A percentile compares a stretch with the other conserved stretches of the same genome.
Evolutionary conservation across 805 yeast species (phyloP).

Genomic region (Cyberlindnera mississippiensis): DNA sequence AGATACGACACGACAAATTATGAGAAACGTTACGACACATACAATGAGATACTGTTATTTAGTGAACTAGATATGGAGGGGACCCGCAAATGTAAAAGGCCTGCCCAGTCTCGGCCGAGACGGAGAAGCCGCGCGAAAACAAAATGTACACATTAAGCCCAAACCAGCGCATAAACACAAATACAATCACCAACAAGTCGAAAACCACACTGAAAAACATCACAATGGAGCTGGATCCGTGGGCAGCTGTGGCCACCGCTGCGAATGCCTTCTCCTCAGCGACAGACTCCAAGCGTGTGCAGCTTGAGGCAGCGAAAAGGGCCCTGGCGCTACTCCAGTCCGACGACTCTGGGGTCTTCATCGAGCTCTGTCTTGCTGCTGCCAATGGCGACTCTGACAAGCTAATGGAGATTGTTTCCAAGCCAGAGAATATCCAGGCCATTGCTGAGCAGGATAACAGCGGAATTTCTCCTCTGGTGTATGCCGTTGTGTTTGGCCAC

Average conservation of each 20-base stretch:
- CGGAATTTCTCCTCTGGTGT: conserved; percentile 46
- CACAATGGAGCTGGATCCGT: conserved; percentile 16
- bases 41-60: no score
- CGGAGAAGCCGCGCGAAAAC: no score
- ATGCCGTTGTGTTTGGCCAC: conserved; percentile 53
- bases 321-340: conserved; percentile 14
- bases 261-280: neutral
- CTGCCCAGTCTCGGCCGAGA: no score
- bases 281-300: conserved; percentile 1
- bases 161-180: no score
- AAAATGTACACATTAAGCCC: no score
- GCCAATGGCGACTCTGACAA: conserved; percentile 33
- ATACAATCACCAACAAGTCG: no score
- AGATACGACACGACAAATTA: neutral
- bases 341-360: conserved; percentile 15
- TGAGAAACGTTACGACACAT: no score
- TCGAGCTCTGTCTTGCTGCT: conserved; percentile 36
- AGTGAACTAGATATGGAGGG: no score
- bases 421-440: conserved; percentile 25
- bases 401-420: conserved; percentile 21
- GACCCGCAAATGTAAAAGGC: no score
- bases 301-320: conserved; percentile 19
- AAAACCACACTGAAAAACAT: neutral
- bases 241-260: conserved; percentile 9
- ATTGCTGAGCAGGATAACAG: conserved; percentile 33